Conservation (phyloP, 2,329 filamentous ascomycete genomes). For the Ophiognomonia clavigignenti-juglandacearum region DNA sequence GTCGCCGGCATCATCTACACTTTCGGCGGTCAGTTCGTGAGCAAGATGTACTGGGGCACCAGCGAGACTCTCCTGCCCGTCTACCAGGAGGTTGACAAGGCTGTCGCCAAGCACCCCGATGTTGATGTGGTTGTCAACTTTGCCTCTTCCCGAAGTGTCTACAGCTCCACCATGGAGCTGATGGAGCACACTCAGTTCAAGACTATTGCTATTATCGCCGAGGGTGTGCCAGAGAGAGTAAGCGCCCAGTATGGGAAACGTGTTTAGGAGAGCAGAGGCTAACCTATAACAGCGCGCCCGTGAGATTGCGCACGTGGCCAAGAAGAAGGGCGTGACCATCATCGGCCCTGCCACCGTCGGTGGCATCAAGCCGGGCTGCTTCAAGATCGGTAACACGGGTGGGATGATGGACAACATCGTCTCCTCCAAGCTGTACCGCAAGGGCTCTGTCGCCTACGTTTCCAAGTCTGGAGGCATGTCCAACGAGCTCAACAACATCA, state of each 20-base stretch:
- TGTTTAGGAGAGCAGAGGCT: conserved; percentile 22
- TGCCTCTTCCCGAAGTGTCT: conserved; percentile 96
- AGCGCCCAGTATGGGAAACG: conserved; percentile 32
- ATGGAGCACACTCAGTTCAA: conserved; percentile 97
- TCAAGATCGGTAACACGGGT: conserved; percentile 99
- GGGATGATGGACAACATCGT: conserved; percentile 99
- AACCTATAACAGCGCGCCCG: conserved; percentile 67
- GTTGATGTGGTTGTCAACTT: conserved; percentile 99
- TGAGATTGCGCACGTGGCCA: conserved; percentile 93
- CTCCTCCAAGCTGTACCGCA: conserved; percentile 98
- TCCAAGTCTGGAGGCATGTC: conserved; percentile 99
- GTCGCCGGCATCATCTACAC: conserved; percentile 99
- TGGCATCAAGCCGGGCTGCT: conserved; percentile 98
- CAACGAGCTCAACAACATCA: conserved; percentile 99
- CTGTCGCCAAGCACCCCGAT: conserved; percentile 91
- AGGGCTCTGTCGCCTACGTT: conserved; percentile 97
- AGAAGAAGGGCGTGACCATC: conserved; percentile 99
- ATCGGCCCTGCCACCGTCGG: conserved; percentile 97
- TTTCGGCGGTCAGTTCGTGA: conserved; percentile 99
- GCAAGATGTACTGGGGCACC: conserved; percentile 99
- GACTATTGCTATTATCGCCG: conserved; percentile 98
- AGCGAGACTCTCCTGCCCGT: conserved; percentile 98
- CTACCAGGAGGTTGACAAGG: conserved; percentile 91
- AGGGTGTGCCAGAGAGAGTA: conserved; percentile 97
- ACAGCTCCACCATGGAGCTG: conserved; percentile 96